These are phyloP conservation scores for Nakazawaea sp. DNA, from an alignment of 805 yeast species.

Conservation along the genomic window DNA sequence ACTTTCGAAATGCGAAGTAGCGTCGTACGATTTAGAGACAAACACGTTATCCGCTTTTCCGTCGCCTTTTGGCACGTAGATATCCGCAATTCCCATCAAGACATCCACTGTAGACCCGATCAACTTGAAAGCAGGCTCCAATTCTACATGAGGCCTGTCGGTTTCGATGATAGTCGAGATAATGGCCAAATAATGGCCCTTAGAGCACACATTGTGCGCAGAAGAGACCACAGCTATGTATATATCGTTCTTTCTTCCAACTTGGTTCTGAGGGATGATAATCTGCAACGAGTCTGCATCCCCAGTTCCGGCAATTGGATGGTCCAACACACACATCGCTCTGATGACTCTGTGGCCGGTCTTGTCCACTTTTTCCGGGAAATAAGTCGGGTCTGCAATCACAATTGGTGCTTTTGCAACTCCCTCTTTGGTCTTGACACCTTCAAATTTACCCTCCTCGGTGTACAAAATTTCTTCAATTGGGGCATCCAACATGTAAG, in stretches of 20 bases:
- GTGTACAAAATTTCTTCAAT: conserved; percentile 81
- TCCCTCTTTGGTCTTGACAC: conserved; percentile 90
- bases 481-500: conserved; percentile 96
- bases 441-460: conserved; percentile 66
- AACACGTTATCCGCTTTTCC: conserved; percentile 75
- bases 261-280: conserved; percentile 94
- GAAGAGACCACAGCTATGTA: conserved; percentile 87
- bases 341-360: conserved; percentile 73
- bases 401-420: conserved; percentile 87
- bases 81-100: conserved; percentile 88
- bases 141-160: conserved; percentile 82
- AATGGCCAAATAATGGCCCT: conserved; percentile 87
- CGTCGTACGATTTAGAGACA: conserved; percentile 86
- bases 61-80: conserved; percentile 81
- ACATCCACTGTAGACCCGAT: conserved; percentile 77
- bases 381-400: conserved; percentile 96
- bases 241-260: conserved; percentile 87
- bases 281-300: conserved; percentile 88
- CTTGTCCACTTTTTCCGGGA: conserved; percentile 73
- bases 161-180: conserved; percentile 94
- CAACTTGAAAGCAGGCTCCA: conserved; percentile 89
- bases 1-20: conserved; percentile 91
- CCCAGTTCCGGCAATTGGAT: conserved; percentile 76
- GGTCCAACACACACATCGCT: conserved; percentile 85
- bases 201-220: conserved; percentile 84